Evolutionary conservation across 176 grass and related monocot genomes (phyloP).

Genomic region (Bolboschoenus planiculmis): DNA sequence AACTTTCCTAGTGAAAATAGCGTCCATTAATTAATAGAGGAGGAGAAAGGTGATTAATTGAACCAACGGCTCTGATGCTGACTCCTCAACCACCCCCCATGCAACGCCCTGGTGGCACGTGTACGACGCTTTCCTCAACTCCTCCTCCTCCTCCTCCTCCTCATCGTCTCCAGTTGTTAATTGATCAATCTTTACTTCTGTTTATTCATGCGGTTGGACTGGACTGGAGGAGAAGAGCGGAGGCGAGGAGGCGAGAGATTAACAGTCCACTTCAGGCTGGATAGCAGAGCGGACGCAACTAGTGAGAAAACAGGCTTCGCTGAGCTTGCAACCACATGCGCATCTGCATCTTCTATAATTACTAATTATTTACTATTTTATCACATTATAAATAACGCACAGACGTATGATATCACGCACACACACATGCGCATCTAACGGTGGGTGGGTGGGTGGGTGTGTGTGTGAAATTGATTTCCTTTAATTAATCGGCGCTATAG

Average conservation of each 20-base stretch:
- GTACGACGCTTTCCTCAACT: not conserved
- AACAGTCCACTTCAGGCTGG: not conserved
- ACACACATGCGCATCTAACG: conserved; percentile 15
- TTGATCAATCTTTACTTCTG: too few relatives aligned
- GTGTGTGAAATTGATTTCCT: not conserved
- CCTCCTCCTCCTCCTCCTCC: too few relatives aligned
- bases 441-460: not conserved
- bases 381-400: not conserved
- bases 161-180: not conserved
- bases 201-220: not conserved
- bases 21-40: not conserved
- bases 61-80: conserved; percentile 16
- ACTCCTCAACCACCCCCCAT: conserved; percentile 2
- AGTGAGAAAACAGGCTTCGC: not conserved
- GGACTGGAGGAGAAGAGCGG: not conserved
- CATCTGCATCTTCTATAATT: not conserved
- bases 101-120: not conserved
- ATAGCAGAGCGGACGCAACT: not conserved
- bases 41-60: not conserved
- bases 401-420: not conserved
- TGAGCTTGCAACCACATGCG: conserved; percentile 20
- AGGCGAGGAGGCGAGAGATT: not conserved
- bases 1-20: not conserved
- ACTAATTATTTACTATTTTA: not conserved
- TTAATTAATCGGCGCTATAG: not conserved